Conservation (phyloP, 2,329 filamentous ascomycete species). For the Nemania serpens region DNA sequence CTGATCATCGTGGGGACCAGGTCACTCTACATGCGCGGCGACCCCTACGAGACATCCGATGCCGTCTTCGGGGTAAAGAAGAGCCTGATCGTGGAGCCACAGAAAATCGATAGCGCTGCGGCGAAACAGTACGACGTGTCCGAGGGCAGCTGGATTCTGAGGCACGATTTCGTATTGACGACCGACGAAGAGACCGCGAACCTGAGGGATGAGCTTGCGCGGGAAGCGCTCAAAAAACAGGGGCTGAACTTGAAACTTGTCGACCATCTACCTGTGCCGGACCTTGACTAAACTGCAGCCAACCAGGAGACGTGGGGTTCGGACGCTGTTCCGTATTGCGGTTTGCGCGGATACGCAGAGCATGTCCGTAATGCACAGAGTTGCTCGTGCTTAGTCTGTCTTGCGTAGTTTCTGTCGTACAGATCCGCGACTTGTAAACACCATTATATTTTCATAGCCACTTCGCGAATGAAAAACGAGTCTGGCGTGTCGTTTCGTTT, state of each 20-base stretch:
- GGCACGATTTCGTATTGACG: conserved; percentile 79
- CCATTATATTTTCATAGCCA: background rate
- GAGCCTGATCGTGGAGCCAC: conserved; percentile 70
- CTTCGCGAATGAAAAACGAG: background rate
- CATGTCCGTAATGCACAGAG: background rate
- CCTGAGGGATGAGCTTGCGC: conserved; percentile 67
- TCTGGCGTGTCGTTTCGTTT: too few species aligned
- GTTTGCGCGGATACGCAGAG: too few species aligned
- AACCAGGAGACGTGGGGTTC: background rate
- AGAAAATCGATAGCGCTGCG: conserved; percentile 55
- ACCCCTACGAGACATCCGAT: conserved; percentile 82
- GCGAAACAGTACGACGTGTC: conserved; percentile 66
- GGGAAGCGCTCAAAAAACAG: conserved; percentile 67
- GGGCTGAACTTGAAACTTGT: conserved; percentile 74
- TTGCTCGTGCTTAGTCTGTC: background rate
- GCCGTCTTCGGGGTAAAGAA: conserved; percentile 88
- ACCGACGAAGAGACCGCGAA: conserved; percentile 69
- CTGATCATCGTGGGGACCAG: conserved; percentile 46
- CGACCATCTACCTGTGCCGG: conserved; percentile 76
- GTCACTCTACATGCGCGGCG: conserved; percentile 75
- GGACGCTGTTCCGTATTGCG: background rate
- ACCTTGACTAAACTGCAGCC: conserved; percentile 52
- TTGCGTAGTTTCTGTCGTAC: background rate
- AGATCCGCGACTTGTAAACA: background rate
- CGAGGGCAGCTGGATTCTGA: conserved; percentile 66